Conservation (phyloP, 2,329 filamentous ascomycete species). For the Fusarium sp. region DNA sequence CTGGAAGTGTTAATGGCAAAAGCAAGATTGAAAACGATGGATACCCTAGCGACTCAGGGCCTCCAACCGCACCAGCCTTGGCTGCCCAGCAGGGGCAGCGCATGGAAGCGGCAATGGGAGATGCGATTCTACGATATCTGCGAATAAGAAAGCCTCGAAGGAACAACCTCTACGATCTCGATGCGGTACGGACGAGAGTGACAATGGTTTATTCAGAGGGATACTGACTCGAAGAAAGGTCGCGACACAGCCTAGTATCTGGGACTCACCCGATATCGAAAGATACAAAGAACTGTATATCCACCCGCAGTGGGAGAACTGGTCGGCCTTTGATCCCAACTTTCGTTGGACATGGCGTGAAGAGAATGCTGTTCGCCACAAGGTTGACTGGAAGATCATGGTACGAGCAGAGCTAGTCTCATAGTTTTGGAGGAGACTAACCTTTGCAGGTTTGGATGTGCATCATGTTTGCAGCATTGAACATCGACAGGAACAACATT, state of each 20-base stretch:
- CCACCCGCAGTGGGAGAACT: slow-evolving; percentile 51
- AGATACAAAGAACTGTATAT: slow-evolving; percentile 49
- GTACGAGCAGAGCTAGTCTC: slow-evolving; percentile 4
- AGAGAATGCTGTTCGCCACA: slow-evolving; percentile 45
- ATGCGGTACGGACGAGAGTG: not conserved
- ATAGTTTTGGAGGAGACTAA: not conserved
- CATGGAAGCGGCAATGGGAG: slow-evolving; percentile 46
- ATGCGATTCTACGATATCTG: slow-evolving; percentile 46
- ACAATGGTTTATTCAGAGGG: accelerated
- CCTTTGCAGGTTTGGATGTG: slow-evolving; percentile 41
- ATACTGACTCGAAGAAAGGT: slow-evolving; percentile 37
- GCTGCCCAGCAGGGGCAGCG: slow-evolving; percentile 40
- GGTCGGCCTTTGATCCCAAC: slow-evolving; percentile 44
- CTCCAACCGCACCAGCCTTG: slow-evolving; percentile 28
- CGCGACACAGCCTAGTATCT: slow-evolving; percentile 50
- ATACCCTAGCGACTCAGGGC: not conserved
- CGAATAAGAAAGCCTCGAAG: slow-evolving; percentile 47
- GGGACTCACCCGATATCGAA: slow-evolving; percentile 49
- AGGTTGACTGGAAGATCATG: slow-evolving; percentile 52
- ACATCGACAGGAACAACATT: slow-evolving; percentile 51
- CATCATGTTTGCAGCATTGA: slow-evolving; percentile 44
- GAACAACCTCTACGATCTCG: slow-evolving; percentile 39
- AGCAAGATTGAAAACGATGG: not conserved
- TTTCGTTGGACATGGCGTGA: slow-evolving; percentile 50
- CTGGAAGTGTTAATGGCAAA: not conserved